Evolutionary conservation across 495 filamentous ascomycete species (phyloP), one percentile per base, ranked within the genome.

Genomic region (Aspergillus ostianus): DNA sequence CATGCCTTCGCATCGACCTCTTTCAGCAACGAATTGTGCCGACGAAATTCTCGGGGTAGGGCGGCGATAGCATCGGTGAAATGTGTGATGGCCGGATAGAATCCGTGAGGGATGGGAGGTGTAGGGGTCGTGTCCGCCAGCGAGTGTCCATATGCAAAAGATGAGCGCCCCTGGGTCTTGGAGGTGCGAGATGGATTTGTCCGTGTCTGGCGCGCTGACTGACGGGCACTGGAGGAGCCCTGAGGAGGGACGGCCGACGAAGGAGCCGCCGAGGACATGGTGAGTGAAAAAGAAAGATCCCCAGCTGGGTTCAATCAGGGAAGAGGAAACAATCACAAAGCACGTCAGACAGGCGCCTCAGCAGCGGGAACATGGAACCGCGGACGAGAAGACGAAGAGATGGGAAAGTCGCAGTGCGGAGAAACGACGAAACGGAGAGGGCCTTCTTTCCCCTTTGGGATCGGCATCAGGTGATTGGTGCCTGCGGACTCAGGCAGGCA

Each of bases 11-110:
- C 93, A 77, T 99, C 95, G 32, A 97, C 94, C 72, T 99, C 94
- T 65, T 96, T 96, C 53, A 99, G 78, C 48, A 97, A 82, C 6
- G 92, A 94, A 68, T 96, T 96, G 71, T 99, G 93, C 60, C 91
- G 84, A 57, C 96, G 90, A 55, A 96, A 91, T 69, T 99, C 94
- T 69, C 91, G 90, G 8, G 94, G 94, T 6, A 99, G 86, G 23
- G 95, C 93, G 19, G 89, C 88, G 64, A 97, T 90, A 50, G 92
- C 86, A 73, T 98, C 92, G 57, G 93, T 89, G 73, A 98, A 99
- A 76, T 93, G 90, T 27, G 90, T 92, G 60, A 97, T 88, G 23
- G 92, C 95, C 54, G 94, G 95, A 65, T 93, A 95, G 77, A 98
- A 88, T 45, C 86, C 86, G 47, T 83, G 84, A 30, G 77, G 69